Evolutionary conservation across 441 rosid species (phyloP), one percentile per base, ranked within the genome.

Genomic region (Erysimum cheiri): DNA sequence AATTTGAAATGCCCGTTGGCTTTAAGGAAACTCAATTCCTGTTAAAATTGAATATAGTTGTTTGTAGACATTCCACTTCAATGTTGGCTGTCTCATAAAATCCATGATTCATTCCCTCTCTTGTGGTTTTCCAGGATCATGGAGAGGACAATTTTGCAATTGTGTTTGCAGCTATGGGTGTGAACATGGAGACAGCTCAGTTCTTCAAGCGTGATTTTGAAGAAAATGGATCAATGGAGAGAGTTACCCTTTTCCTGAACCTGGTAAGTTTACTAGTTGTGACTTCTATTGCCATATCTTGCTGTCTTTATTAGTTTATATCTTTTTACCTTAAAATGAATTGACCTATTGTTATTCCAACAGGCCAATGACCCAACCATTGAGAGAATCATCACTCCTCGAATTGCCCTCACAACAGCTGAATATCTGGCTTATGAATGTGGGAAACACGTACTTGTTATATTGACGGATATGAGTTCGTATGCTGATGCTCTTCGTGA

Each of bases 401-500:
- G 98, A 57, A 90, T 93, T 78, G 98, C 97, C 59, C 91, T 93
- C 19, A 93, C 97, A 33, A 93, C 98, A 5, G 98, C 98, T 17
- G 98, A 93, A 59, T 93, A 93, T 60, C 69, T 92, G 80, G 99
- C 99, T 8, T 96, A 96, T 83, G 99, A 93, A 77, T 96, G 98
- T 65, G 99, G 98, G 78, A 96, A 96, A 85, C 99, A 96, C 53
- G 98, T 96, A 59, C 94, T 96, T 39, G 98, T 93, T 75, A 96
- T 92, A 35, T 85, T 92, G 49, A 92, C 97, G 0, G 98, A 92
- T 64, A 90, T 96, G 99, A 96, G 99, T 80, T 96, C 99, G 12
- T 93, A 96, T 81, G 98, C 98, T 31, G 99, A 96, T 83, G 99
- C 99, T 80, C 97, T 96, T 78, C 97, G 98, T 80, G 99, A 96